These are phyloP conservation scores for Penicillium digitatum DNA, from an alignment of 2,329 filamentous ascomycete genomes.

Conservation along the genomic window DNA sequence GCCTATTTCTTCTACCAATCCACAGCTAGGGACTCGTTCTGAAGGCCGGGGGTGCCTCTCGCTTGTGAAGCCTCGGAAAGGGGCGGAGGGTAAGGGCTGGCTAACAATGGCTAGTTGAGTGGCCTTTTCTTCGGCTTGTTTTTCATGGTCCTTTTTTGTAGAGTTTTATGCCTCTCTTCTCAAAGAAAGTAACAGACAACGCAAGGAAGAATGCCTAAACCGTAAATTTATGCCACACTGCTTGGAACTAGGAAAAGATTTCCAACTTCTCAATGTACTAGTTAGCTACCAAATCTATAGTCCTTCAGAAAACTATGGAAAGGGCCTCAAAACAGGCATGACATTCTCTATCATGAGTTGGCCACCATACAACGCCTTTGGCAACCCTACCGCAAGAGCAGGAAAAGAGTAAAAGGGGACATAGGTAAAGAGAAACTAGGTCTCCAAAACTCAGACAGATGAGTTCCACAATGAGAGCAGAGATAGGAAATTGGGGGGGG, in stretches of 20 bases:
- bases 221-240: background rate
- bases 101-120: background rate
- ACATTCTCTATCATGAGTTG: constrained; percentile 33
- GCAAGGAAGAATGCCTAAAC: background rate
- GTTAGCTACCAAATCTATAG: constrained; percentile 1
- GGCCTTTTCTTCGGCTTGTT: background rate
- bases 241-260: background rate
- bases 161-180: background rate
- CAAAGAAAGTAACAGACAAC: background rate
- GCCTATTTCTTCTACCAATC: background rate
- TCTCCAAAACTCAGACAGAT: constrained; percentile 5
- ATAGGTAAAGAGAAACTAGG: constrained; percentile 11
- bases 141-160: background rate
- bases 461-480: constrained; percentile 3
- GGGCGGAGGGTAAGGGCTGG: constrained; percentile 8
- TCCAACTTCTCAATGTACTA: background rate
- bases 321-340: constrained; percentile 19
- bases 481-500: constrained; percentile 3
- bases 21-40: background rate
- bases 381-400: constrained; percentile 19
- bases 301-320: constrained; percentile 5
- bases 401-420: constrained; percentile 1
- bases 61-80: constrained; percentile 9
- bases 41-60: background rate
- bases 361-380: constrained; percentile 27